These are phyloP conservation scores for Calycina herbarum DNA, from an alignment of 2,329 filamentous ascomycete genomes.

Conservation along the genomic window DNA sequence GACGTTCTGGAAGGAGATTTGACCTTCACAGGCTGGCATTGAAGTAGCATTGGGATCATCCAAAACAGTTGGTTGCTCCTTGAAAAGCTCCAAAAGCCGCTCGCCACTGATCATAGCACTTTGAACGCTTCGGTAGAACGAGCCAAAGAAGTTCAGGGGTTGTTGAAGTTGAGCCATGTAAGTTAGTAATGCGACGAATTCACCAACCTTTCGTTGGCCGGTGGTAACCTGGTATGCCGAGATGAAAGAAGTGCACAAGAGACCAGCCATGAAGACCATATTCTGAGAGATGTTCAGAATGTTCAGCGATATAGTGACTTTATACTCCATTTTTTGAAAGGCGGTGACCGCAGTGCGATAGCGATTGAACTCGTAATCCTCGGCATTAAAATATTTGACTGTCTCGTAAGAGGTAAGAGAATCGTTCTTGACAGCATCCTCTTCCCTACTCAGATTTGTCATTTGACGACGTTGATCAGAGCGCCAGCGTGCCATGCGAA, in stretches of 20 bases:
- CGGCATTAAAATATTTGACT: constrained; percentile 87
- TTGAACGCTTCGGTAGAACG: constrained; percentile 94
- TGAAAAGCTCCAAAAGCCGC: constrained; percentile 91
- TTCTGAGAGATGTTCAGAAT: constrained; percentile 81
- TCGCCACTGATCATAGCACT: constrained; percentile 97
- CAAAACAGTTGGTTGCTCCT: constrained; percentile 88
- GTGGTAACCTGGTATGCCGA: constrained; percentile 75
- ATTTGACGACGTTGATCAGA: constrained; percentile 89
- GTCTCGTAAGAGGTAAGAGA: constrained; percentile 99
- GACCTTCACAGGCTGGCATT: constrained; percentile 70
- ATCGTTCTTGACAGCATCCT: constrained; percentile 97
- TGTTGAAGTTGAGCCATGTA: constrained; percentile 80
- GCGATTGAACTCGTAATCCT: constrained; percentile 73
- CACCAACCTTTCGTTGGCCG: constrained; percentile 63
- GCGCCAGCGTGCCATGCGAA: constrained; percentile 91
- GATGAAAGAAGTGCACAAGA: constrained; percentile 70
- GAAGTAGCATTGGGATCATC: constrained; percentile 67
- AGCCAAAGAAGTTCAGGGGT: constrained; percentile 85
- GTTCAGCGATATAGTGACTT: constrained; percentile 74
- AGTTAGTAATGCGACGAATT: constrained; percentile 72
- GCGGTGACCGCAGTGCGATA: constrained; percentile 69
- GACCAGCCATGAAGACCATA: constrained; percentile 74
- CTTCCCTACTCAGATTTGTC: constrained; percentile 91
- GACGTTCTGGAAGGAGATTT: constrained; percentile 85
- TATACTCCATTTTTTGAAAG: constrained; percentile 74